Percentiles rank a stretch among this genome's conserved stretches.
Conservation (phyloP, 2,329 filamentous ascomycete genomes). For the Ophidiomyces ophidiicola region DNA sequence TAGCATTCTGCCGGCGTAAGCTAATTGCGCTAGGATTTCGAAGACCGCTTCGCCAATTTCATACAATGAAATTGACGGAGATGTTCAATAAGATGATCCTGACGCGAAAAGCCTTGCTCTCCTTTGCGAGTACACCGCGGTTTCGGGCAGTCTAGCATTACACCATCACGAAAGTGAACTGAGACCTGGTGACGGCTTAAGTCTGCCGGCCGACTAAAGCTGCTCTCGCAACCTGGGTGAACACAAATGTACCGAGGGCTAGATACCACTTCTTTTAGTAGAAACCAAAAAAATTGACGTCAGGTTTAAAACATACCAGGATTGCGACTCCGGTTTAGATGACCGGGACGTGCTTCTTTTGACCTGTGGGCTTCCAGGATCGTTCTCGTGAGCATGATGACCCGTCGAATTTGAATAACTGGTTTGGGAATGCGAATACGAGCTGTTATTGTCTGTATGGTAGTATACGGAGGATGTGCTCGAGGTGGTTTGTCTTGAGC, state of each 20-base stretch:
- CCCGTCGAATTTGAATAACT: conserved; percentile 2
- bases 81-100: conserved; percentile 48
- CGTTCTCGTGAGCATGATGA: background rate
- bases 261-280: conserved; percentile 6
- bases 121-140: conserved; percentile 37
- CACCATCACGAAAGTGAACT: conserved; percentile 32
- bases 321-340: conserved; percentile 5
- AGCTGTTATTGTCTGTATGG: conserved; percentile 4
- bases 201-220: conserved; percentile 39
- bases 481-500: conserved; percentile 14
- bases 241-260: conserved; percentile 17
- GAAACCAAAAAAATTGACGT: background rate
- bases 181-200: conserved; percentile 39
- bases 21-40: conserved; percentile 17
- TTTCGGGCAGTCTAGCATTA: conserved; percentile 35
- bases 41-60: conserved; percentile 32
- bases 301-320: background rate
- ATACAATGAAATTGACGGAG: conserved; percentile 44
- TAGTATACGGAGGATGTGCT: conserved; percentile 12
- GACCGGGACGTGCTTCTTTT: conserved; percentile 6
- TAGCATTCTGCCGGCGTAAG: too few species aligned
- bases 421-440: conserved; percentile 1
- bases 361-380: background rate
- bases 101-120: conserved; percentile 41
- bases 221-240: conserved; percentile 19